Conservation (phyloP, 345 rosid species). For the Gossypium thurberi region DNA sequence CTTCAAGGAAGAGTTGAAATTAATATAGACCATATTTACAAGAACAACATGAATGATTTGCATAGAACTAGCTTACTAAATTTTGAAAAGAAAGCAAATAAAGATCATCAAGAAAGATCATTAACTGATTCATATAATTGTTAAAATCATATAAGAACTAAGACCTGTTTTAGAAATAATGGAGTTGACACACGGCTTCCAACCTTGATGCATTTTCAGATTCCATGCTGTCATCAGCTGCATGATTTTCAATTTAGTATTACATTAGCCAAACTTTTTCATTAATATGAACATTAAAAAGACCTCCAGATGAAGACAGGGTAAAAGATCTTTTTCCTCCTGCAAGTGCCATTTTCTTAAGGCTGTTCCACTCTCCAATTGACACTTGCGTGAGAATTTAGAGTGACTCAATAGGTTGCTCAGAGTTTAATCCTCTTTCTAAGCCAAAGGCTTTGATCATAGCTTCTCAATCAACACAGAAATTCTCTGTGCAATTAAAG, state of each 20-base stretch:
- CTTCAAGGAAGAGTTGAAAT: too few species aligned
- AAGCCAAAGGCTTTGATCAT: background rate
- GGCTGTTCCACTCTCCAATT: background rate
- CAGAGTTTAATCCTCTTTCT: background rate
- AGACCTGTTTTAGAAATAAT: constrained; percentile 55
- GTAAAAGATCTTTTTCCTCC: background rate
- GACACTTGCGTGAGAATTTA: background rate
- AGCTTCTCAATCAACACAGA: background rate
- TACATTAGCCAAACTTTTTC: constrained; percentile 13
- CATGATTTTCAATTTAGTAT: constrained; percentile 23
- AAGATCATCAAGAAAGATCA: background rate
- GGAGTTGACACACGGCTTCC: constrained; percentile 62
- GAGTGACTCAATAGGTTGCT: background rate
- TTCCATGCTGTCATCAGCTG: constrained; percentile 72
- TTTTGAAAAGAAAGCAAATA: background rate
- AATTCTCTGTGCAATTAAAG: background rate
- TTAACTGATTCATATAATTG: background rate
- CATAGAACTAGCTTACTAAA: background rate
- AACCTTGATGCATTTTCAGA: constrained; percentile 37
- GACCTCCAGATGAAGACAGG: background rate
- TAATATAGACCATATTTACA: background rate
- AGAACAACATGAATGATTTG: background rate
- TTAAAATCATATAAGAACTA: constrained; percentile 6
- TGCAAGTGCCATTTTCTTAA: background rate
- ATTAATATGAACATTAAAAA: background rate